These are phyloP conservation scores for Apophysomyces variabilis DNA, from an alignment of 371 early-diverging fungal species.

Conservation along the genomic window DNA sequence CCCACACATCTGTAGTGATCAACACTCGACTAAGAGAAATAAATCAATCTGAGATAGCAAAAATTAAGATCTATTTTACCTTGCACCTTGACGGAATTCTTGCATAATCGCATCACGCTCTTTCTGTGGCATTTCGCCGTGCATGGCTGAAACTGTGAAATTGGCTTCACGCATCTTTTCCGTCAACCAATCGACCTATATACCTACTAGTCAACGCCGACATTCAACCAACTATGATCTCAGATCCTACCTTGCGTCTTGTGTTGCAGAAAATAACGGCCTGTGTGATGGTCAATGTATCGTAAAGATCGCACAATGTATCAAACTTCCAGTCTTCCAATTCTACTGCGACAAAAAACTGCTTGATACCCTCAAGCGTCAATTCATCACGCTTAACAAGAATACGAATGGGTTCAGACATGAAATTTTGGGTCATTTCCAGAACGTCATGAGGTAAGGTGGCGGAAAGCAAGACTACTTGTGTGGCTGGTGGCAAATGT, in stretches of 20 bases:
- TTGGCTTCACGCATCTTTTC: constrained; percentile 81
- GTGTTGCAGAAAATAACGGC: constrained; percentile 97
- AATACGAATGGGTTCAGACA: constrained; percentile 91
- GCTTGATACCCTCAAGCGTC: constrained; percentile 94
- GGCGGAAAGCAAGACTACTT: constrained; percentile 93
- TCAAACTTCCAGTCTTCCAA: constrained; percentile 90
- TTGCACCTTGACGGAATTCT: constrained; percentile 90
- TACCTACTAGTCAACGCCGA: constrained; percentile 13
- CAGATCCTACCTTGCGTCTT: constrained; percentile 30
- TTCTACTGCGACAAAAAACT: constrained; percentile 94
- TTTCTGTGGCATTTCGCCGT: constrained; percentile 95
- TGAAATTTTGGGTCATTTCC: constrained; percentile 91
- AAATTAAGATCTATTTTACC: too few relatives aligned
- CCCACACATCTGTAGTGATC: constrained; percentile 98
- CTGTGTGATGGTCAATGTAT: constrained; percentile 91
- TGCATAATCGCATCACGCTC: constrained; percentile 98
- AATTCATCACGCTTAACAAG: constrained; percentile 97
- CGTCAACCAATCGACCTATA: constrained; percentile 93
- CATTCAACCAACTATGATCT: too few relatives aligned
- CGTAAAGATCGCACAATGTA: constrained; percentile 93
- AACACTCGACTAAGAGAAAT: constrained; percentile 92
- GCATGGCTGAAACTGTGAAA: constrained; percentile 95
- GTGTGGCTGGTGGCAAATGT: constrained; percentile 80
- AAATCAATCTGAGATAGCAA: constrained; percentile 84
- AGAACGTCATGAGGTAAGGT: constrained; percentile 94